Percentiles rank a stretch among this genome's conserved stretches.
These are phyloP conservation scores for Amniculicola lignicola DNA, from an alignment of 495 filamentous ascomycete genomes.

Conservation along the genomic window DNA sequence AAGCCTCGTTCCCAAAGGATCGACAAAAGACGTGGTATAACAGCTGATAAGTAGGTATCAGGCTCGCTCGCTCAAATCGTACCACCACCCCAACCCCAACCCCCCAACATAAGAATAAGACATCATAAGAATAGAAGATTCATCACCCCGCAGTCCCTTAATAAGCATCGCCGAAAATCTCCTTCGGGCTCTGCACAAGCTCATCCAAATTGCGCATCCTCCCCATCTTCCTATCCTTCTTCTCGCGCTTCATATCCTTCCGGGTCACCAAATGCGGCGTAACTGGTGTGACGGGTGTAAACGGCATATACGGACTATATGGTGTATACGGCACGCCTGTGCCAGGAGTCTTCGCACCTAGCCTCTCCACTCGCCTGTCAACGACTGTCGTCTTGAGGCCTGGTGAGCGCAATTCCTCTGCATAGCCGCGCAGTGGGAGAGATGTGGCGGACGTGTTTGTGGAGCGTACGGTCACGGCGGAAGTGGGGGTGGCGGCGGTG, in stretches of 20 bases:
- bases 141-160: slow-evolving; percentile 5
- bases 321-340: slow-evolving; percentile 73
- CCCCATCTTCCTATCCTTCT: slow-evolving; percentile 58
- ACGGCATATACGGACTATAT: slow-evolving; percentile 90
- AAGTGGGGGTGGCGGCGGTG: slow-evolving; percentile 14
- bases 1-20: too few relatives aligned
- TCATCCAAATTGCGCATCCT: slow-evolving; percentile 52
- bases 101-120: too few relatives aligned
- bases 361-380: slow-evolving; percentile 57
- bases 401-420: slow-evolving; percentile 50
- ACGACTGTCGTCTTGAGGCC: slow-evolving; percentile 52
- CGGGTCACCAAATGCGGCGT: slow-evolving; percentile 73
- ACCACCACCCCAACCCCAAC: too few relatives aligned
- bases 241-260: slow-evolving; percentile 68
- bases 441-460: slow-evolving; percentile 20
- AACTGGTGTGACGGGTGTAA: slow-evolving; percentile 80
- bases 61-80: too few relatives aligned
- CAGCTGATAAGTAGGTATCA: too few relatives aligned
- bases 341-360: slow-evolving; percentile 58
- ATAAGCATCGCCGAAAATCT: slow-evolving; percentile 54
- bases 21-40: too few relatives aligned
- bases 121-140: too few relatives aligned
- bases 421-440: slow-evolving; percentile 33
- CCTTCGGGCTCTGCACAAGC: slow-evolving; percentile 56
- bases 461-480: slow-evolving; percentile 3